Percentiles rank a stretch among this genome's conserved stretches.
These are phyloP conservation scores for Gossypium rotundifolium DNA, from an alignment of 345 rosid species.

Conservation along the genomic window DNA sequence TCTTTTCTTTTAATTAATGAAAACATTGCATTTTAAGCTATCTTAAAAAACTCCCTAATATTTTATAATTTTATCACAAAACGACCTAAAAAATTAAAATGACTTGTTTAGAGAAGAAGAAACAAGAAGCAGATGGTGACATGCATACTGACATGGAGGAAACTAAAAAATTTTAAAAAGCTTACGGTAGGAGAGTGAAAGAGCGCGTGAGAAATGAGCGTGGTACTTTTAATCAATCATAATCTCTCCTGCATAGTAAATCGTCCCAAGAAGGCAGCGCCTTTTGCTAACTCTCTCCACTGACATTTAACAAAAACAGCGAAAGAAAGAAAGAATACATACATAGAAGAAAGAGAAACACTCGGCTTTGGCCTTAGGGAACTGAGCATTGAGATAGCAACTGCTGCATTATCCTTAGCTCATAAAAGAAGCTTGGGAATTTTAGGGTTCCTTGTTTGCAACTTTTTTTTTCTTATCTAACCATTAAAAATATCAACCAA, in stretches of 20 bases:
- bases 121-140: no score
- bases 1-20: no score
- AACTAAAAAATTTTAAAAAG: no score
- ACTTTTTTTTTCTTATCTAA: background rate
- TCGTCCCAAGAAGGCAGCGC: background rate
- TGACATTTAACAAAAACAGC: slow-evolving; percentile 1
- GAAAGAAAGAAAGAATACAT: background rate
- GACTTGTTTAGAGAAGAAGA: no score
- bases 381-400: background rate
- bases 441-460: slow-evolving; percentile 6
- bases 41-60: no score
- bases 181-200: background rate
- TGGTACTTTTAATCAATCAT: background rate
- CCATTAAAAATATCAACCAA: background rate
- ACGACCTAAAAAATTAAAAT: no score
- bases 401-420: background rate
- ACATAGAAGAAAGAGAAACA: slow-evolving; percentile 1
- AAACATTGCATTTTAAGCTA: no score
- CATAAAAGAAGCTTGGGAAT: background rate
- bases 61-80: no score
- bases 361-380: background rate
- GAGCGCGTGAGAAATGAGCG: slow-evolving; percentile 13
- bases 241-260: background rate
- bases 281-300: slow-evolving; percentile 1
- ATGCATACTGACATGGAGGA: no score